phyloP scores from a whole-genome alignment of 306 rosid genomes.

The Quercus cerris region DNA sequence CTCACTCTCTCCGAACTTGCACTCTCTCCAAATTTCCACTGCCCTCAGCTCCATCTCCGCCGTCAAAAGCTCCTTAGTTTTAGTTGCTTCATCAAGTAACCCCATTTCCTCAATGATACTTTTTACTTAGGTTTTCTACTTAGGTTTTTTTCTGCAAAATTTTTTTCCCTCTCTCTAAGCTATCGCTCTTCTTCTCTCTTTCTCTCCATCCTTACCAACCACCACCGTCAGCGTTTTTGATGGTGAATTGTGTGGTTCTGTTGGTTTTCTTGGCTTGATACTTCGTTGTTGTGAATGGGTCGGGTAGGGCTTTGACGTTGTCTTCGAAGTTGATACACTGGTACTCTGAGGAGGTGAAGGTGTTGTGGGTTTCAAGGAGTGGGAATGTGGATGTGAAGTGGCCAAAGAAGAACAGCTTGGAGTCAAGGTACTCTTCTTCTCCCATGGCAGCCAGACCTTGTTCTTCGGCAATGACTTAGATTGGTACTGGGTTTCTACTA shows the following conservation, averaged over 20 bases:
- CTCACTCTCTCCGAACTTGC: too few relatives aligned
- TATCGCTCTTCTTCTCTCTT: too few relatives aligned
- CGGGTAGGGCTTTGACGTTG: constrained; percentile 15
- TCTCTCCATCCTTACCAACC: too few relatives aligned
- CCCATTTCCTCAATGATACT: too few relatives aligned
- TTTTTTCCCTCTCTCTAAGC: too few relatives aligned
- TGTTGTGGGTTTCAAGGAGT: constrained; percentile 3
- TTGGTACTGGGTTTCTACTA: constrained; percentile 37
- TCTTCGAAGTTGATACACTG: constrained; percentile 67
- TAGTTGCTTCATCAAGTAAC: too few relatives aligned
- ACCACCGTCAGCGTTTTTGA: background rate
- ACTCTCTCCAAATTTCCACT: too few relatives aligned
- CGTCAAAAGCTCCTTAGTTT: too few relatives aligned
- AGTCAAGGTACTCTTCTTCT: constrained; percentile 30
- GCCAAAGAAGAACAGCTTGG: constrained; percentile 25
- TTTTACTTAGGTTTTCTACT: too few relatives aligned
- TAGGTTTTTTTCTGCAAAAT: too few relatives aligned
- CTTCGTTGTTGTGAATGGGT: background rate
- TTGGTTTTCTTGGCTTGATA: background rate
- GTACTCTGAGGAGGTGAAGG: constrained; percentile 63
- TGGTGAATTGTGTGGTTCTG: constrained; percentile 16
- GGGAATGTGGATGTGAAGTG: constrained; percentile 15
- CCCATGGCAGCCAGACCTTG: constrained; percentile 68
- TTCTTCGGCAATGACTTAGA: constrained; percentile 82
- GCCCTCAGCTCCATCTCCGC: too few relatives aligned